A percentile compares a stretch with the other conserved stretches of the same genome.
These are phyloP conservation scores for Fusarium nodosum DNA, from an alignment of 2,329 filamentous ascomycete genomes.

Conservation along the genomic window DNA sequence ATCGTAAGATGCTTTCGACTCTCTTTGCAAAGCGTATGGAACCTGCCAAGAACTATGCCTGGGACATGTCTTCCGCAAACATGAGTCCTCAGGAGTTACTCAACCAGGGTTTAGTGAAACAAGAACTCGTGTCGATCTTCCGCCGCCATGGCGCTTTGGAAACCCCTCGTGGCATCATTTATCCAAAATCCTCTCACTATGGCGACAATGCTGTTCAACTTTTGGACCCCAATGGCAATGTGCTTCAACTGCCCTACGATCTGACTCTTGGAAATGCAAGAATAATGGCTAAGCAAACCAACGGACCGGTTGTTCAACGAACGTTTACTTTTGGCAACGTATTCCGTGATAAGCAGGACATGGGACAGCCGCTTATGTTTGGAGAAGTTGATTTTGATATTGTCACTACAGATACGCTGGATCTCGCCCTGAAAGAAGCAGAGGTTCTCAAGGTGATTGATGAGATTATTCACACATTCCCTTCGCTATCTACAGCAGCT, in stretches of 20 bases:
- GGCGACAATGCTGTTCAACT: slow-evolving; percentile 79
- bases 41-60: slow-evolving; percentile 84
- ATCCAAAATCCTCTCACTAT: slow-evolving; percentile 87
- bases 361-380: slow-evolving; percentile 84
- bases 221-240: slow-evolving; percentile 85
- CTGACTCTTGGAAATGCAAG: slow-evolving; percentile 90
- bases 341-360: slow-evolving; percentile 82
- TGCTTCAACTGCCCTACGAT: slow-evolving; percentile 95
- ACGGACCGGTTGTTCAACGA: slow-evolving; percentile 74
- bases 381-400: slow-evolving; percentile 98
- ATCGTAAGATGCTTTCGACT: slow-evolving; percentile 88
- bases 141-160: slow-evolving; percentile 91
- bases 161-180: slow-evolving; percentile 78
- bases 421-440: slow-evolving; percentile 90
- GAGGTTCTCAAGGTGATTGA: slow-evolving; percentile 95
- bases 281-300: slow-evolving; percentile 78
- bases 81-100: slow-evolving; percentile 73
- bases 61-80: slow-evolving; percentile 75
- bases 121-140: slow-evolving; percentile 82
- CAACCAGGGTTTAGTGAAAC: slow-evolving; percentile 79
- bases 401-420: slow-evolving; percentile 83
- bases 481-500: slow-evolving; percentile 75
- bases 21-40: slow-evolving; percentile 83
- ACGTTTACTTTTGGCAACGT: slow-evolving; percentile 91
- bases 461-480: slow-evolving; percentile 86